Base-by-base conservation (phyloP, 192 early-diverging fungal species). In the Backusella australiensis region DNA sequence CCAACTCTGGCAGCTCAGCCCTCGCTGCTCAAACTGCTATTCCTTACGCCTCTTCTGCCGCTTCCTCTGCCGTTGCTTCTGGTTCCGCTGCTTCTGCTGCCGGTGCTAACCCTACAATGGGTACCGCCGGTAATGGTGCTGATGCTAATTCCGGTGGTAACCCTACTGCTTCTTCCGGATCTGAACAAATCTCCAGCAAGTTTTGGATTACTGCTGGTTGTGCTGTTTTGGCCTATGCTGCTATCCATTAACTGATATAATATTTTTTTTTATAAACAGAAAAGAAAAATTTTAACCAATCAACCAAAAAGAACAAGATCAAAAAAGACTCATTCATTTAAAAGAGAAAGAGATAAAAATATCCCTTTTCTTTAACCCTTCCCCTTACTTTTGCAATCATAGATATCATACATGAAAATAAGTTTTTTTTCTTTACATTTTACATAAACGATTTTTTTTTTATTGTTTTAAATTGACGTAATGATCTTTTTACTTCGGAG, bases 161-260 rank as follows among this genome's bases (percentile, higher is more conserved):
- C 23, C 56, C 56, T 63, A 63, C 56, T 63, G 56, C 56, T 29
- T 11, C 29, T 17, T 74, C 72, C 23, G 52, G 21, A 4, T 52
- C 72, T 63, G 36, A 56, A 38, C 32, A 74, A 19, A 34, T 74
- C 34, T 23, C 21, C 23, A 38, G 12, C n/a, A 69, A 36, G 6
- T 69, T 36, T 38, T 36, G 34, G 21, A 7, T 59, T 39, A n/a
- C 72, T n/a, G 56, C 34, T 19, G 56, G 32, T 14, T 41, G 49
- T 66, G 72, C 56, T 21, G 12, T 66, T 26, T 19, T 65, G 56
- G 72, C 53, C 36, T 74, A 65, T 42, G 35, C 39, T 29, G 56
- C 56, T 36, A 59, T 65, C 26, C 72, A 74, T 38, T 74, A 74
- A 69, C 9, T 29, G 56, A 63, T 63, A 63, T 29, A 63, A 63